Base-by-base conservation (phyloP, 257 asterid species). In the Lycium ferocissimum region DNA sequence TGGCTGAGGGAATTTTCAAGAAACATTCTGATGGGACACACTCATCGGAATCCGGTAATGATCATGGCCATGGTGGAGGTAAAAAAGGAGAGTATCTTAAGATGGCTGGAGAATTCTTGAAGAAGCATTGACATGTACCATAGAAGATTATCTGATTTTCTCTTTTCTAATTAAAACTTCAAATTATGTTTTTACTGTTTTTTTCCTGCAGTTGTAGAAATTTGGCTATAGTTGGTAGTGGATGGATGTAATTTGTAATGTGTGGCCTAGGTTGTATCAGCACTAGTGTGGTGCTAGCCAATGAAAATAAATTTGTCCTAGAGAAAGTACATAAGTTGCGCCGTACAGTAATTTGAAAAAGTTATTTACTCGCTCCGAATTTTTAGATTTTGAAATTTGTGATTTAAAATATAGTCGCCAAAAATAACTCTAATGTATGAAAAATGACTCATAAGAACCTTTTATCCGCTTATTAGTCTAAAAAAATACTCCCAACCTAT, bases 61-160 rank as follows among this genome's bases (percentile, higher is more conserved):
- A 26, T 26, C 33, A 26, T 26, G 33, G 33, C 33, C 33, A 80
- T 9, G 26, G 69, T 59, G 84, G 80, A 54, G 63, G 85, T 82
- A 58, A 72, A 56, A 63, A 83, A 43, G 88, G 86, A 71, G 85
- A 79, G 63, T 76, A 86, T 83, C 70, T 86, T 47, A 89, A 87
- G 80, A 89, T 86, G 91, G 93, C 93, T 56, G 92, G 92, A 59
- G 87, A 80, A 59, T 80, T 80, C 83, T 56, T 80, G 85, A 80
- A 87, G 83, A 84, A 84, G 40, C 84, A 61, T 47, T 80, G 75
- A 85, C 40, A 4, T 63, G 14, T n/a, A 10, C 33, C 65, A 26
- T 6, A 17, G 2, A 58, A 18, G 4, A 17, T 17, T 26, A 17
- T 45, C 9, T 72, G 18, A 40, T 40, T 43, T 40, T n/a, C 7